Conservation (phyloP, 257 asterid genomes). For the Solanum bulbocastanum region DNA sequence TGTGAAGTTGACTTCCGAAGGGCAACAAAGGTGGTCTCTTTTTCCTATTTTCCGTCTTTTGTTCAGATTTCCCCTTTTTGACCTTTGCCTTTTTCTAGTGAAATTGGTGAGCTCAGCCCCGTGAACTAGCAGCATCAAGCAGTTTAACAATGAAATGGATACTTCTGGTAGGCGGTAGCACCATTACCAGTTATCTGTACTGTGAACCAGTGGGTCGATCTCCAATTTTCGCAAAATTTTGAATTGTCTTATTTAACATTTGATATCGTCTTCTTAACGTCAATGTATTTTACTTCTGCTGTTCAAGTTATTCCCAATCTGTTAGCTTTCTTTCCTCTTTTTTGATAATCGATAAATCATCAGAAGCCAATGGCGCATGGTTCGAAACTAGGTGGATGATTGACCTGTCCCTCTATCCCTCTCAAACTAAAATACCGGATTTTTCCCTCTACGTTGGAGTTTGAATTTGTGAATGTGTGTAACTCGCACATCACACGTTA, state of each 20-base stretch:
- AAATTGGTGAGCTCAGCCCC: background rate
- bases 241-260: background rate
- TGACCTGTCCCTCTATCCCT: background rate
- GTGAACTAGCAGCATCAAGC: background rate
- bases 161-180: background rate
- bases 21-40: background rate
- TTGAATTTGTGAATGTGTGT: background rate
- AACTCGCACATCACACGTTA: background rate
- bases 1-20: background rate
- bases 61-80: background rate
- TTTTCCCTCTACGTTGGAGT: background rate
- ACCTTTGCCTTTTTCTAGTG: background rate
- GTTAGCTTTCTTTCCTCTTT: background rate
- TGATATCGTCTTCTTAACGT: background rate
- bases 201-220: background rate
- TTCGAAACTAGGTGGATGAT: background rate
- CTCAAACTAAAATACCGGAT: background rate
- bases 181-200: background rate
- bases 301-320: background rate
- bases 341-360: background rate
- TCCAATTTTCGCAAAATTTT: background rate
- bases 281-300: background rate
- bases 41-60: background rate
- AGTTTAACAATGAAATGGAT: background rate
- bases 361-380: background rate